A percentile compares a stretch with the other conserved stretches of the same genome.
Evolutionary conservation across 805 yeast species (phyloP).

Genomic region (Hanseniaspora meyeri): DNA sequence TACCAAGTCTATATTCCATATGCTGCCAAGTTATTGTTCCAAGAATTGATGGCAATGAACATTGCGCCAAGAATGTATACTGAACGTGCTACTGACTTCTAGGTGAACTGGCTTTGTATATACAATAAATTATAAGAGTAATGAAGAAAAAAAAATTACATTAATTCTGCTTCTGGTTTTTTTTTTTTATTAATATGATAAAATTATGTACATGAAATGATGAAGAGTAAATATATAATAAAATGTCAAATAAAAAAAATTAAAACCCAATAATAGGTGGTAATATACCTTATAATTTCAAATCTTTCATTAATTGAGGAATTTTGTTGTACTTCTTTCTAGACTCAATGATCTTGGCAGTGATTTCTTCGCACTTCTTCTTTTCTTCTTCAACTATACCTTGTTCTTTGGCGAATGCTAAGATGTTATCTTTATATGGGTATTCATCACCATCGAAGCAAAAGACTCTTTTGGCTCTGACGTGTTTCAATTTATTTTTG

Average conservation of each 20-base stretch:
- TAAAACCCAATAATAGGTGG: no score
- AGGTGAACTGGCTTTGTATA: not conserved
- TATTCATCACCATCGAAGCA: slow-evolving; percentile 78
- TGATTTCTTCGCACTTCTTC: slow-evolving; percentile 21
- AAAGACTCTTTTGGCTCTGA: slow-evolving; percentile 71
- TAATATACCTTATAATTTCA: not conserved
- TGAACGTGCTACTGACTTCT: slow-evolving; percentile 50
- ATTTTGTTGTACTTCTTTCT: slow-evolving; percentile 6
- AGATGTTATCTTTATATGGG: slow-evolving; percentile 71
- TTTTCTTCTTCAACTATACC: slow-evolving; percentile 35
- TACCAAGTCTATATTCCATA: slow-evolving; percentile 96
- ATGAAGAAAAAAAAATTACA: not conserved
- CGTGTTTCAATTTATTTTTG: slow-evolving; percentile 68
- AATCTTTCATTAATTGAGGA: slow-evolving; percentile 8
- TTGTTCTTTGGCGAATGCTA: slow-evolving; percentile 76
- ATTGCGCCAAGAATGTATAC: slow-evolving; percentile 94
- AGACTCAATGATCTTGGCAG: slow-evolving; percentile 14
- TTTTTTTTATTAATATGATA: not conserved
- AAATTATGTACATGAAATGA: not conserved
- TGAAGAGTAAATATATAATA: not conserved
- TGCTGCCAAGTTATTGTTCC: slow-evolving; percentile 96
- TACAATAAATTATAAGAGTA: not conserved
- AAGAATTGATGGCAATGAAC: slow-evolving; percentile 99
- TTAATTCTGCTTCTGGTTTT: not conserved
- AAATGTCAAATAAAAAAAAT: not conserved